A percentile compares a stretch with the other conserved stretches of the same genome.
These are phyloP conservation scores for Sporisorium reilianum DNA, from an alignment of 1,284 basidiomycete species.

Conservation along the genomic window DNA sequence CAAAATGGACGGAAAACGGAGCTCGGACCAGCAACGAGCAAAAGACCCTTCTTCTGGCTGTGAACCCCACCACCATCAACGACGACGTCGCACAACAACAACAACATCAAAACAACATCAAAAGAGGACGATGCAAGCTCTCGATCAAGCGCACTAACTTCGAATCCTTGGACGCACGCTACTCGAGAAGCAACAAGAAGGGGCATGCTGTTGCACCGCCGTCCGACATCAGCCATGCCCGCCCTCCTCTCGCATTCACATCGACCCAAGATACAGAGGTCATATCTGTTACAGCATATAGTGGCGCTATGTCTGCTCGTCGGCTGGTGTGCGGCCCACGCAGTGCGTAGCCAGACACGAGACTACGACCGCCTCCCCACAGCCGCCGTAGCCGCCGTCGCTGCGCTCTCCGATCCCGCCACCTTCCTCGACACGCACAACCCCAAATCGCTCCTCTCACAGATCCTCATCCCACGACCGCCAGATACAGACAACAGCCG, in stretches of 20 bases:
- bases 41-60: slow-evolving; percentile 5
- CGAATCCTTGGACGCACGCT: not conserved
- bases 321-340: slow-evolving; percentile 16
- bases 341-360: slow-evolving; percentile 26
- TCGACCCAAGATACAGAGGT: not conserved
- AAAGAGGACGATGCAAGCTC: not conserved
- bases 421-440: slow-evolving; percentile 42
- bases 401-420: slow-evolving; percentile 43
- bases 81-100: not conserved
- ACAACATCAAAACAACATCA: too few relatives aligned
- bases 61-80: slow-evolving; percentile 1
- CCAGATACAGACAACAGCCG: slow-evolving; percentile 59
- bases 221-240: slow-evolving; percentile 6
- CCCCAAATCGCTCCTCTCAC: slow-evolving; percentile 56
- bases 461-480: slow-evolving; percentile 65
- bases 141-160: not conserved
- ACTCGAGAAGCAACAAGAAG: slow-evolving; percentile 3
- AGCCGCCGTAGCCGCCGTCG: slow-evolving; percentile 13
- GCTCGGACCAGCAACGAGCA: slow-evolving; percentile 8
- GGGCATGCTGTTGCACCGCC: not conserved
- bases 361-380: slow-evolving; percentile 27
- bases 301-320: slow-evolving; percentile 2
- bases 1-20: not conserved
- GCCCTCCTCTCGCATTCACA: not conserved
- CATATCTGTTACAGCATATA: not conserved